phyloP scores from a whole-genome alignment of 2,329 filamentous ascomycete species.

The Sclerotinia glacialis region DNA sequence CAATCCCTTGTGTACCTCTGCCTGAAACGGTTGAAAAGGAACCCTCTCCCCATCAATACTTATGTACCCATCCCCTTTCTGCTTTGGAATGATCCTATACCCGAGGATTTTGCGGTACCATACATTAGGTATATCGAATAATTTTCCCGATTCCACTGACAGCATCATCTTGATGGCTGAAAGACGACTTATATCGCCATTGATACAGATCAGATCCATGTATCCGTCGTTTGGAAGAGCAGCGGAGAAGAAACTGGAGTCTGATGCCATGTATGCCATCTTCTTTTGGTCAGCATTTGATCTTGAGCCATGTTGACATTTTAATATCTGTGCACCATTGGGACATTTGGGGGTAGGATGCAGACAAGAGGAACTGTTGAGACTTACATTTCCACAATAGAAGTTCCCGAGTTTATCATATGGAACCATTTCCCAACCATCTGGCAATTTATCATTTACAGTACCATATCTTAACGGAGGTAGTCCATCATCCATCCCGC shows the following conservation, averaged over 20 bases:
- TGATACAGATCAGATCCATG: slow-evolving; percentile 79
- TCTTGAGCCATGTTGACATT: not conserved
- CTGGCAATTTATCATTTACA: slow-evolving; percentile 70
- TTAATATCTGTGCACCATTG: not conserved
- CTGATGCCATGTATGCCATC: slow-evolving; percentile 89
- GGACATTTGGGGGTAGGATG: not conserved
- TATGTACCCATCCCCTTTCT: slow-evolving; percentile 74
- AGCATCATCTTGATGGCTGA: slow-evolving; percentile 68
- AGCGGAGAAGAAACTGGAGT: slow-evolving; percentile 83
- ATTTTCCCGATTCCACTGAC: slow-evolving; percentile 66
- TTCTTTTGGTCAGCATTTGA: slow-evolving; percentile 35
- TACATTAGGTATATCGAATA: slow-evolving; percentile 78
- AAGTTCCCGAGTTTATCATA: slow-evolving; percentile 84
- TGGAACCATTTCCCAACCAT: slow-evolving; percentile 71
- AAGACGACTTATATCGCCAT: slow-evolving; percentile 67
- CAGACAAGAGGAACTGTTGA: not conserved
- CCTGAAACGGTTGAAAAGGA: slow-evolving; percentile 87
- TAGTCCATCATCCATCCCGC: slow-evolving; percentile 50
- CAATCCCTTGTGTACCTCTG: slow-evolving; percentile 78
- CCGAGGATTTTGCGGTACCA: slow-evolving; percentile 82
- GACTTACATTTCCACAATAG: slow-evolving; percentile 79
- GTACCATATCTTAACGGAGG: slow-evolving; percentile 78
- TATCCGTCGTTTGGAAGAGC: slow-evolving; percentile 79
- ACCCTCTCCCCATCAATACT: slow-evolving; percentile 90
- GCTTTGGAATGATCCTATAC: slow-evolving; percentile 76